phyloP scores from a whole-genome alignment of 129 eudicot genomes.

The Flaveria ramosissima region DNA sequence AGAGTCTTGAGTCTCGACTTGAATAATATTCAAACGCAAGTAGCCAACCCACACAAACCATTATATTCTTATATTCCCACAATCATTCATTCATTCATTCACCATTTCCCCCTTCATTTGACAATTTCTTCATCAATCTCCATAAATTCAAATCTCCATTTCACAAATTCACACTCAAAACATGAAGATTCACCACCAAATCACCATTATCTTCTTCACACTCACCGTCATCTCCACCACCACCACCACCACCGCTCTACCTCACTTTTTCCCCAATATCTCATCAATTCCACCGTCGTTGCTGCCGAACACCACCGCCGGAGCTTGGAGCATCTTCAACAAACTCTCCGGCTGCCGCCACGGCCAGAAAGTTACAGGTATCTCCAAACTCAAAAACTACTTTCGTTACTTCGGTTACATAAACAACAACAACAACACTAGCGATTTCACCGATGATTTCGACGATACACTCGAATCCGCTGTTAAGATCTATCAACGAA shows the following conservation, averaged over 20 bases:
- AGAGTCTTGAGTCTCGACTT: neutral
- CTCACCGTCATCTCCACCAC: neutral
- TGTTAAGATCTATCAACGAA: slow-evolving; percentile 49
- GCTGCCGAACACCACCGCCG: slow-evolving; percentile 39
- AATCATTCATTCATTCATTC: neutral
- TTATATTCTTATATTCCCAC: no score
- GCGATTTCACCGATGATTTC: slow-evolving; percentile 42
- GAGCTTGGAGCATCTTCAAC: slow-evolving; percentile 54
- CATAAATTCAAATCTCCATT: slow-evolving; percentile 13
- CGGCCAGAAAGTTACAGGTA: slow-evolving; percentile 46
- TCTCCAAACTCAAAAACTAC: slow-evolving; percentile 53
- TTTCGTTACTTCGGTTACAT: slow-evolving; percentile 61
- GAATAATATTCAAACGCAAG: neutral
- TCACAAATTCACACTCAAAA: neutral
- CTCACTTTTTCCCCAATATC: slow-evolving; percentile 71
- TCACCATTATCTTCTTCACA: neutral
- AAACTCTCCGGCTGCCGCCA: slow-evolving; percentile 52
- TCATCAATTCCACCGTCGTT: slow-evolving; percentile 56
- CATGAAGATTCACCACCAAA: neutral
- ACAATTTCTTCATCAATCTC: slow-evolving; percentile 14
- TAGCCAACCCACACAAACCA: neutral
- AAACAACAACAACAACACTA: neutral
- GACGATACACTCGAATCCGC: slow-evolving; percentile 41
- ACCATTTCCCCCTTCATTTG: neutral
- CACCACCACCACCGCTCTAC: slow-evolving; percentile 42